These are phyloP conservation scores for Coniochaeta sp. DNA, from an alignment of 2,329 filamentous ascomycete species.

Conservation along the genomic window DNA sequence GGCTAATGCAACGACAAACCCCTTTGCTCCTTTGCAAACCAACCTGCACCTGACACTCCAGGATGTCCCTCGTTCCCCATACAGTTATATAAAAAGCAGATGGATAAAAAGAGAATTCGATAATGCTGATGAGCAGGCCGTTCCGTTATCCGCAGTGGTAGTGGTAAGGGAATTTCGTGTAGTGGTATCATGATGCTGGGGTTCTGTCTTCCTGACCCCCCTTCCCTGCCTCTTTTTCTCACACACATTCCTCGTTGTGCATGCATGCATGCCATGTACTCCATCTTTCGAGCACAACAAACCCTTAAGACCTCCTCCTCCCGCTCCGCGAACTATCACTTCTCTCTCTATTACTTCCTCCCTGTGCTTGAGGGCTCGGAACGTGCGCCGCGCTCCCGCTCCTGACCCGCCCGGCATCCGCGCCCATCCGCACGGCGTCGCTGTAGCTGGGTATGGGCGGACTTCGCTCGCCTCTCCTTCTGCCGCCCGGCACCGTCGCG, in stretches of 20 bases:
- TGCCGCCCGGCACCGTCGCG: constrained; percentile 25
- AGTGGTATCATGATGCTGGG: constrained; percentile 55
- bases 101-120: background rate
- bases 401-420: constrained; percentile 14
- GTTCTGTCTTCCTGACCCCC: background rate
- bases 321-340: constrained; percentile 29
- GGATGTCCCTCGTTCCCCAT: background rate
- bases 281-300: constrained; percentile 40
- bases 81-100: background rate
- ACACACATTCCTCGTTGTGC: no score
- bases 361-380: no score
- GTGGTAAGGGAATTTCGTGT: background rate
- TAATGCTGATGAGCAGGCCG: background rate
- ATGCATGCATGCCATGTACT: background rate
- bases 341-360: constrained; percentile 28
- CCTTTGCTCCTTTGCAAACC: background rate
- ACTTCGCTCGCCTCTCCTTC: constrained; percentile 21
- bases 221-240: no score
- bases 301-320: background rate
- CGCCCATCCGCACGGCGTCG: constrained; percentile 58
- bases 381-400: background rate
- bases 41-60: background rate
- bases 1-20: background rate
- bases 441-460: constrained; percentile 80
- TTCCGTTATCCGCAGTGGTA: background rate